phyloP scores from a whole-genome alignment of 2,329 filamentous ascomycete species.

The Chalaropsis ovoidea region DNA sequence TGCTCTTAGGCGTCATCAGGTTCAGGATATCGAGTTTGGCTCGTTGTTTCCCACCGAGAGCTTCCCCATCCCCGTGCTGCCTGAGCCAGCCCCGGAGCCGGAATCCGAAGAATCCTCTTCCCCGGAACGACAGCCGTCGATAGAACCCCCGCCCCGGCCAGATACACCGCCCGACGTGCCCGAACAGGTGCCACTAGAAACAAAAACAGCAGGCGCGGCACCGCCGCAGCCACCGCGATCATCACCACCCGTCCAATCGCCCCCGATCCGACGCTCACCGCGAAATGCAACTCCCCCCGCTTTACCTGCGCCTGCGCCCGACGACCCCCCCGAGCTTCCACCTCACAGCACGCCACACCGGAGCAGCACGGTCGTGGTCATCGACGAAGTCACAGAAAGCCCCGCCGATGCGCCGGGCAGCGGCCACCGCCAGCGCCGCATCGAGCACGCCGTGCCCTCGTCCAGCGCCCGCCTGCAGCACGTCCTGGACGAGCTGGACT shows the following conservation, averaged over 20 bases:
- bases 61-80: conserved; percentile 11
- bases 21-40: conserved; percentile 50
- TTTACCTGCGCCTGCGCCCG: not conserved
- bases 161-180: not conserved
- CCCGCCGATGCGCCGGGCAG: conserved; percentile 47
- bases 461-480: conserved; percentile 39
- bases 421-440: conserved; percentile 37
- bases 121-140: not conserved
- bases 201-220: not conserved
- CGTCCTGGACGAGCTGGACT: conserved; percentile 31
- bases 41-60: conserved; percentile 21
- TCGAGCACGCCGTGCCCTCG: conserved; percentile 33
- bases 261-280: not conserved
- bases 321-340: conserved; percentile 19
- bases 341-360: conserved; percentile 4
- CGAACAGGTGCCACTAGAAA: not conserved
- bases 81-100: conserved; percentile 4
- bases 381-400: conserved; percentile 44
- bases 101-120: conserved; percentile 15
- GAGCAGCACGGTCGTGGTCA: conserved; percentile 14
- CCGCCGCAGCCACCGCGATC: not conserved
- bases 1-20: conserved; percentile 41
- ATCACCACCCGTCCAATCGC: not conserved
- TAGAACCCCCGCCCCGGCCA: not conserved
- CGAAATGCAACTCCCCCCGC: not conserved